Percentiles rank a stretch among this genome's conserved stretches.
These are phyloP conservation scores for Colletotrichum aenigma DNA, from an alignment of 2,329 filamentous ascomycete genomes.

Conservation along the genomic window DNA sequence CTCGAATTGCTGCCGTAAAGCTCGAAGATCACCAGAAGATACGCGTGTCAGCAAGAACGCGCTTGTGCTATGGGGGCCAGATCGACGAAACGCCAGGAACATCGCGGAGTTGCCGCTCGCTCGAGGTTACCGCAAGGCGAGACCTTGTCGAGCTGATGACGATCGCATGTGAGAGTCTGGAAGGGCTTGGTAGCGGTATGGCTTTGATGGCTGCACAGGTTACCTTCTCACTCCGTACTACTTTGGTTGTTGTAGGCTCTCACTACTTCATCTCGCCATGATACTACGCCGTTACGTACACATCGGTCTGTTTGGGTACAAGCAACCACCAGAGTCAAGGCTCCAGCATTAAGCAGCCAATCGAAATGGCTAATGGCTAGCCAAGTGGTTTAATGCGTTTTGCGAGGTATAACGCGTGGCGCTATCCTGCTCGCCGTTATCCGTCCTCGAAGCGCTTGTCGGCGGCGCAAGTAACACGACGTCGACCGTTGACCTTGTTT, in stretches of 20 bases:
- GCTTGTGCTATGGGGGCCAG: background rate
- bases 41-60: background rate
- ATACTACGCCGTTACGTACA: background rate
- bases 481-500: slow-evolving; percentile 4
- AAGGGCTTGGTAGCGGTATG: background rate
- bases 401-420: background rate
- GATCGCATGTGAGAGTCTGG: background rate
- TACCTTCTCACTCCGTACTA: background rate
- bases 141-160: slow-evolving; percentile 15
- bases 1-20: background rate
- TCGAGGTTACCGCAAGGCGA: background rate
- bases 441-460: background rate
- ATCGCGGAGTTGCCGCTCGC: background rate
- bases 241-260: background rate
- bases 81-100: background rate
- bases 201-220: background rate
- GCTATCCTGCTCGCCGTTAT: background rate
- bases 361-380: background rate
- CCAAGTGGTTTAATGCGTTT: background rate
- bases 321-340: background rate
- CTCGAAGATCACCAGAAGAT: background rate
- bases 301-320: background rate
- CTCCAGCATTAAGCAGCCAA: background rate
- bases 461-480: background rate
- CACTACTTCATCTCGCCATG: background rate